These are phyloP conservation scores for Cupressus sempervirens DNA, from an alignment of 75 land plant species.

Conservation along the genomic window DNA sequence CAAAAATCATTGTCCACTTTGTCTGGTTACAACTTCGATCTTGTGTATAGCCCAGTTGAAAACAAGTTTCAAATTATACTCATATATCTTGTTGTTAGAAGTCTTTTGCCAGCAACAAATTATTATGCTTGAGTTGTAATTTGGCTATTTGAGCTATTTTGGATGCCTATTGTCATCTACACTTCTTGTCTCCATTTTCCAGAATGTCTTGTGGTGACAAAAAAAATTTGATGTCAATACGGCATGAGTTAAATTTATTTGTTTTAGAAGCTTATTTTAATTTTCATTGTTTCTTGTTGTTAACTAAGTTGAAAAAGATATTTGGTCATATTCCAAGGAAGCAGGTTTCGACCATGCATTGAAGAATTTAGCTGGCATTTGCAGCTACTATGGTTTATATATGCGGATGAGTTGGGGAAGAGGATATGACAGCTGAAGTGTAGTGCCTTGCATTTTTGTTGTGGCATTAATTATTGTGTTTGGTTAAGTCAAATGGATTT, in stretches of 20 bases:
- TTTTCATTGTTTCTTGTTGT: not conserved
- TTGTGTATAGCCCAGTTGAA: too few relatives aligned
- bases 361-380: constrained; percentile 5
- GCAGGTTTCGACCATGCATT: not conserved
- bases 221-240: not conserved
- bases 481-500: not conserved
- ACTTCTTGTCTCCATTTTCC: not conserved
- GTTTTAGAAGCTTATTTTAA: not conserved
- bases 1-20: too few relatives aligned
- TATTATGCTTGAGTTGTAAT: not conserved
- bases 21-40: too few relatives aligned
- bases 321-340: not conserved
- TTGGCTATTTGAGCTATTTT: not conserved
- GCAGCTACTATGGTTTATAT: not conserved
- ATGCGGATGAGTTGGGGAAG: not conserved
- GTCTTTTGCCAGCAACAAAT: not conserved
- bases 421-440: not conserved
- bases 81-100: not conserved
- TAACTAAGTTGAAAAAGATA: not conserved
- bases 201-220: not conserved
- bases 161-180: not conserved
- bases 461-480: not conserved
- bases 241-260: not conserved
- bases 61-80: too few relatives aligned
- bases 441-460: not conserved